Evolutionary conservation across 2,329 filamentous ascomycete species (phyloP).

Genomic region (Westerdykella sp.): DNA sequence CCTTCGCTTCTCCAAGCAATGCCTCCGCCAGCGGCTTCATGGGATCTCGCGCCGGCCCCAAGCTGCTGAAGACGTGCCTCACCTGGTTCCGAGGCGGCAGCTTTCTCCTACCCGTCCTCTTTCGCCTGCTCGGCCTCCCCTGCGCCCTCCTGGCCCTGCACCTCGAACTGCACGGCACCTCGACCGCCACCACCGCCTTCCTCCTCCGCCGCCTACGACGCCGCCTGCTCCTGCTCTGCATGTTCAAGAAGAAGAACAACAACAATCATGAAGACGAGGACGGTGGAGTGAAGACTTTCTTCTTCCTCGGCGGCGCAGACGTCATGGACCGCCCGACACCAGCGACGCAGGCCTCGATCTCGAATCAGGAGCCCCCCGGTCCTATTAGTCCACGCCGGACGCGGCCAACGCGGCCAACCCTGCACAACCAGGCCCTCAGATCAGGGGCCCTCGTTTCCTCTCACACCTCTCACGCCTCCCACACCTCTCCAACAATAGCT

Average conservation of each 20-base stretch:
- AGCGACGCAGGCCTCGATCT: no score
- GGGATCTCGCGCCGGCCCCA: conserved; percentile 23
- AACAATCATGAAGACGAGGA: conserved; percentile 3
- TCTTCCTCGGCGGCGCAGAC: conserved; percentile 18
- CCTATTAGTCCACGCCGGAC: conserved; percentile 2
- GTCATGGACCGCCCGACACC: conserved; percentile 23
- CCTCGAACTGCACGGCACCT: conserved; percentile 25
- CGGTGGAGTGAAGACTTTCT: conserved; percentile 16
- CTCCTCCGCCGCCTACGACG: conserved; percentile 32
- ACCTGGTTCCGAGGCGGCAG: conserved; percentile 18
- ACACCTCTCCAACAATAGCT: conserved; percentile 9
- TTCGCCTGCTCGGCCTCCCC: conserved; percentile 24
- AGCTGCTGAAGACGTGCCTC: conserved; percentile 26
- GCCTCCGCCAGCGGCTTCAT: conserved; percentile 18
- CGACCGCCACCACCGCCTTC: conserved; percentile 25
- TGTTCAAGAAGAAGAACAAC: conserved; percentile 10
- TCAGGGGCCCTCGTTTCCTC: conserved; percentile 10
- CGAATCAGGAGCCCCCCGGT: no score
- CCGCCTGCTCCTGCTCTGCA: conserved; percentile 23
- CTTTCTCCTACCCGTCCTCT: no score
- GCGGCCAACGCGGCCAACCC: conserved; percentile 16
- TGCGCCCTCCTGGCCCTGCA: conserved; percentile 25
- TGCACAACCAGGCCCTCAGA: conserved; percentile 17
- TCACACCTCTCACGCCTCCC: no score
- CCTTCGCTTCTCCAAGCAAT: conserved; percentile 14